Evolutionary conservation across 2,329 filamentous ascomycete genomes (phyloP).

Genomic region (Pyrenophora teres): DNA sequence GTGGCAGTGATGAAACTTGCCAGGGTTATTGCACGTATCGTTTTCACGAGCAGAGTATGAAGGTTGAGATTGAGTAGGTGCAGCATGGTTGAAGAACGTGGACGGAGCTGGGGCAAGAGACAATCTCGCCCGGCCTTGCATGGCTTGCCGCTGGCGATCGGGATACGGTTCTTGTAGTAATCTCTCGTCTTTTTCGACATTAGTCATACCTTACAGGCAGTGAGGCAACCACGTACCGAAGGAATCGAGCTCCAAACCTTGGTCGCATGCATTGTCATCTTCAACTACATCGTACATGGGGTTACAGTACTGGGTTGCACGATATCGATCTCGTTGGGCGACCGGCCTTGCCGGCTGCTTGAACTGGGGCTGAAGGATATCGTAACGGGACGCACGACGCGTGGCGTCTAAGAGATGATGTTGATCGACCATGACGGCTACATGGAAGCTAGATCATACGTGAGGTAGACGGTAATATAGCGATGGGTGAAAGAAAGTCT

Average conservation of each 20-base stretch:
- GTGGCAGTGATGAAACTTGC: not conserved
- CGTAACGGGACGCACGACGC: slow-evolving; percentile 13
- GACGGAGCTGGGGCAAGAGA: slow-evolving; percentile 40
- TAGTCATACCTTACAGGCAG: not conserved
- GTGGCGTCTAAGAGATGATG: slow-evolving; percentile 13
- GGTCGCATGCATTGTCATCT: slow-evolving; percentile 28
- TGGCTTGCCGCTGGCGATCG: slow-evolving; percentile 43
- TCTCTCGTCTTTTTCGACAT: slow-evolving; percentile 38
- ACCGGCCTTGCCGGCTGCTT: slow-evolving; percentile 11
- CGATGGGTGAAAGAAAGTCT: not conserved
- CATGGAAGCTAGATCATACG: not conserved
- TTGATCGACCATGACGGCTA: slow-evolving; percentile 25
- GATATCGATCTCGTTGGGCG: slow-evolving; percentile 33
- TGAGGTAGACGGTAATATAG: not conserved
- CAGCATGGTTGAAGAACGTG: slow-evolving; percentile 7
- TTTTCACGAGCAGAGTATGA: not conserved
- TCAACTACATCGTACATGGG: slow-evolving; percentile 29
- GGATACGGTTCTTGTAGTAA: slow-evolving; percentile 40
- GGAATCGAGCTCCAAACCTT: slow-evolving; percentile 48
- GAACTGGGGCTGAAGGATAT: slow-evolving; percentile 21
- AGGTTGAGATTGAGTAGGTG: slow-evolving; percentile 9
- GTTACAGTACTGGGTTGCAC: slow-evolving; percentile 19
- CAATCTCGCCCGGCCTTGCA: slow-evolving; percentile 43
- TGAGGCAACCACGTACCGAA: slow-evolving; percentile 51
- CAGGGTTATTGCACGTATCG: not conserved